Evolutionary conservation across 2,329 filamentous ascomycete species (phyloP), one percentile per base, ranked within the genome.

Genomic region (Verruconis gallopava): DNA sequence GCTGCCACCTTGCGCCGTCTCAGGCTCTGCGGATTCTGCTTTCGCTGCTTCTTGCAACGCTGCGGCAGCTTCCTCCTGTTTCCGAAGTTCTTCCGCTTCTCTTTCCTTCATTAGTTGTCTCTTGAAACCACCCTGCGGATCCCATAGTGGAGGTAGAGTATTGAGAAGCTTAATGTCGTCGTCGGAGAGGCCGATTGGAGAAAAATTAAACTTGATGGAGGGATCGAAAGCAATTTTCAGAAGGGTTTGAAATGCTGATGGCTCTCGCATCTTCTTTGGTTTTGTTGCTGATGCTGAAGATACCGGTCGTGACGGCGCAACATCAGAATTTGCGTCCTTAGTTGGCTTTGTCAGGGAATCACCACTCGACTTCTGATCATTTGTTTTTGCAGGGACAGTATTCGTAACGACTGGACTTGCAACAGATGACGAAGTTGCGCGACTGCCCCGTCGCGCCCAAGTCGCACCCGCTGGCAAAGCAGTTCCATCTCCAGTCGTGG

Each of bases 391-490:
- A 21, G 67, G 58, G 3, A 61, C 61, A n/a, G 67, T 65, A 47
- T 63, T 63, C 2, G 63, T 57, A 17, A 66, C 71, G 28, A 82
- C 81, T 36, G 89, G 88, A 56, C 88, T 95, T 2, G 85, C 80
- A 19, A 84, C 78, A 15, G 84, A 81, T 48, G 76, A 79, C 53
- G 81, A 93, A 1, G 84, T 88, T 21, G 84, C 81, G 50, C 86
- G 76, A 53, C 86, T 94, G 46, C 75, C 83, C 51, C 73, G 75
- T 53, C 77, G 77, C 15, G 89, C 91, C 91, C 91, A 98, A 55
- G 81, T 95, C 3, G 89, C 91, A 3, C 88, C 86, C 1, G 88
- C 85, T 2, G 91, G 93, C 33, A 98, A 67, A n/a, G 86, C 91
- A 30, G 91, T 86, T 3, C 80, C 79, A 54, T 95, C 89, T n/a